Percentiles rank a stretch among this genome's conserved stretches.
These are phyloP conservation scores for Globomyces sp. DNA, from an alignment of 371 early-diverging fungal species.

Conservation along the genomic window DNA sequence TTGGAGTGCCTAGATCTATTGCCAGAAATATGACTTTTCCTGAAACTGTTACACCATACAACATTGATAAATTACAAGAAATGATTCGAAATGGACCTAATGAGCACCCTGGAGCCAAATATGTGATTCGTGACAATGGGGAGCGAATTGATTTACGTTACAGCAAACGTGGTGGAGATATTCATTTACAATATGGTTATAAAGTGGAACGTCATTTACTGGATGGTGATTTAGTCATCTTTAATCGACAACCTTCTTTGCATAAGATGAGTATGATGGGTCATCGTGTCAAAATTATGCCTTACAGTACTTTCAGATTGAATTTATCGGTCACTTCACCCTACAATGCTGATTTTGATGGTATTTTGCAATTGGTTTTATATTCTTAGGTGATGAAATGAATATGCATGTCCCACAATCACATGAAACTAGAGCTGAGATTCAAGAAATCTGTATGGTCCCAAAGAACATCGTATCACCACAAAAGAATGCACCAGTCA, in stretches of 20 bases:
- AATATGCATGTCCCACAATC: constrained; percentile 99
- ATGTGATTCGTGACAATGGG: constrained; percentile 96
- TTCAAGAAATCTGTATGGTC: constrained; percentile 96
- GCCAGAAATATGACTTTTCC: constrained; percentile 99
- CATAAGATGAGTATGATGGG: constrained; percentile 99
- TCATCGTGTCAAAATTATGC: constrained; percentile 97
- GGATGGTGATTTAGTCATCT: constrained; percentile 97
- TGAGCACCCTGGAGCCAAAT: constrained; percentile 99
- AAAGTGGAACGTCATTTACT: constrained; percentile 97
- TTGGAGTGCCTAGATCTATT: constrained; percentile 98
- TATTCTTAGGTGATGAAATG: constrained; percentile 96
- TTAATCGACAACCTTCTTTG: constrained; percentile 99
- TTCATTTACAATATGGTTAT: constrained; percentile 91
- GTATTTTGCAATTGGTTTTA: too few species aligned
- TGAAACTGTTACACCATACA: constrained; percentile 98
- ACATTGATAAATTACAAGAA: constrained; percentile 87
- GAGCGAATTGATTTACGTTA: constrained; percentile 96
- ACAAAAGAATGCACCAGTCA: constrained; percentile 98
- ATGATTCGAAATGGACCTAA: constrained; percentile 96
- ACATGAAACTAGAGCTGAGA: constrained; percentile 90
- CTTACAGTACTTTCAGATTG: constrained; percentile 98
- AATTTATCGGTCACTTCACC: constrained; percentile 99
- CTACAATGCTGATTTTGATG: constrained; percentile 99
- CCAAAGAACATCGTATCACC: constrained; percentile 98
- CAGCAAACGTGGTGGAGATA: constrained; percentile 83